phyloP scores from a whole-genome alignment of 805 yeast species.

The Ogataea henricii region DNA sequence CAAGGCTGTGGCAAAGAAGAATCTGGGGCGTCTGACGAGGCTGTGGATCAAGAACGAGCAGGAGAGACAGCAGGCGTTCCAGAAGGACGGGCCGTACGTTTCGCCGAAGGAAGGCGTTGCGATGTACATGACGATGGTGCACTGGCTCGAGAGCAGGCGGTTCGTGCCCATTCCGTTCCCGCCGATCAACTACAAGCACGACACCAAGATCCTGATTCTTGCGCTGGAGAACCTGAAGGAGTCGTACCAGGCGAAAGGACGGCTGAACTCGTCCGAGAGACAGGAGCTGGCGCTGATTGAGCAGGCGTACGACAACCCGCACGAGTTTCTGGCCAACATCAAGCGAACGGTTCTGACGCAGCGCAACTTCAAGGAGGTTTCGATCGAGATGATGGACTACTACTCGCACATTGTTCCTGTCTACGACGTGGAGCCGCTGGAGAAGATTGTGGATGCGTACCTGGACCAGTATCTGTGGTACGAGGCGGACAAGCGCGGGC shows the following conservation, averaged over 20 bases:
- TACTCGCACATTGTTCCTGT: constrained; percentile 84
- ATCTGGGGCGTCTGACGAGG: constrained; percentile 87
- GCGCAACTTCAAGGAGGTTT: constrained; percentile 87
- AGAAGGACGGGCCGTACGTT: constrained; percentile 84
- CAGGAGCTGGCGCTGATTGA: constrained; percentile 93
- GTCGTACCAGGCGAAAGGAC: constrained; percentile 68
- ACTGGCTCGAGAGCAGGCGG: constrained; percentile 84
- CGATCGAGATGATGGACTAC: constrained; percentile 87
- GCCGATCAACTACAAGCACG: constrained; percentile 87
- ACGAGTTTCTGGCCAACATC: constrained; percentile 82
- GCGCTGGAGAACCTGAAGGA: constrained; percentile 91
- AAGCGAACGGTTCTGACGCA: constrained; percentile 83
- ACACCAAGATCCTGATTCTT: constrained; percentile 82
- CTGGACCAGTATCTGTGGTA: constrained; percentile 95
- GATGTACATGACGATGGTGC: constrained; percentile 82
- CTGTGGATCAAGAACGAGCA: constrained; percentile 93
- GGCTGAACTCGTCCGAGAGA: constrained; percentile 83
- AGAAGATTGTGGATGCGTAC: constrained; percentile 94
- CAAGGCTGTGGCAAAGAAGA: constrained; percentile 91
- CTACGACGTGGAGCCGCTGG: constrained; percentile 85
- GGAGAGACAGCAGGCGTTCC: constrained; percentile 77
- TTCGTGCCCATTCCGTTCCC: constrained; percentile 93
- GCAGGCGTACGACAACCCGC: constrained; percentile 96
- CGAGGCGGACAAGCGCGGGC: constrained; percentile 81
- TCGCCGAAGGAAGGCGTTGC: constrained; percentile 87